Conservation (phyloP, 108 stramenopile species). For the Nannochloropsis granulata region DNA sequence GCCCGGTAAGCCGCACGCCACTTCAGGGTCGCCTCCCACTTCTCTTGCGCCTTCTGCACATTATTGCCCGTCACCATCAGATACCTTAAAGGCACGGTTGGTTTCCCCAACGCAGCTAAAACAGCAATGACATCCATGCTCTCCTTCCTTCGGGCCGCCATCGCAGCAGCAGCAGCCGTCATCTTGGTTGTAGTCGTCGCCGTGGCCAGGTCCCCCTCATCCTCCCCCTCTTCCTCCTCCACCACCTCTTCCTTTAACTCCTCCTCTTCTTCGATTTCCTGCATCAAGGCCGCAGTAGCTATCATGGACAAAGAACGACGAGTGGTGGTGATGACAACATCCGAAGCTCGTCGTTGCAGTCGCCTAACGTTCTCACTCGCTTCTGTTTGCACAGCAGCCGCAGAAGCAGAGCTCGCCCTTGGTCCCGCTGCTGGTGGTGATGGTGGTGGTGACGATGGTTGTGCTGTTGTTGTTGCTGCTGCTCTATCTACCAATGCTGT, state of each 20-base stretch:
- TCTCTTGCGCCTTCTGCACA: neutral
- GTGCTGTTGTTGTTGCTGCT: too few relatives aligned
- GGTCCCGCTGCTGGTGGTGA: too few relatives aligned
- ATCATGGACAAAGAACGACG: neutral
- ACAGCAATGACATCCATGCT: neutral
- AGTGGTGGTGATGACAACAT: neutral
- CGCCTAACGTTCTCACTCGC: neutral
- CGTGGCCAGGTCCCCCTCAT: too few relatives aligned
- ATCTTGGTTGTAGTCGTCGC: too few relatives aligned
- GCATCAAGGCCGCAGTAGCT: neutral
- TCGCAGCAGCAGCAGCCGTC: neutral
- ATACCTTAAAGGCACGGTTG: neutral
- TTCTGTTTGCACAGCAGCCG: neutral
- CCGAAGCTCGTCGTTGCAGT: neutral
- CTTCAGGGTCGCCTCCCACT: neutral
- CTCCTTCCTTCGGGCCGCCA: neutral
- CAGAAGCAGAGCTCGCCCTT: neutral
- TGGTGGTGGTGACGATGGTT: too few relatives aligned
- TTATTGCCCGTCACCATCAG: neutral
- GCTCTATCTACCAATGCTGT: too few relatives aligned
- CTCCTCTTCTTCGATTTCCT: neutral
- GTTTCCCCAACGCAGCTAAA: neutral
- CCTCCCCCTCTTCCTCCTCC: too few relatives aligned
- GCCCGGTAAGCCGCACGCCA: neutral
- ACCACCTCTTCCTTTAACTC: neutral